phyloP scores from a whole-genome alignment of 257 asterid genomes.

The Solanum commersonii region DNA sequence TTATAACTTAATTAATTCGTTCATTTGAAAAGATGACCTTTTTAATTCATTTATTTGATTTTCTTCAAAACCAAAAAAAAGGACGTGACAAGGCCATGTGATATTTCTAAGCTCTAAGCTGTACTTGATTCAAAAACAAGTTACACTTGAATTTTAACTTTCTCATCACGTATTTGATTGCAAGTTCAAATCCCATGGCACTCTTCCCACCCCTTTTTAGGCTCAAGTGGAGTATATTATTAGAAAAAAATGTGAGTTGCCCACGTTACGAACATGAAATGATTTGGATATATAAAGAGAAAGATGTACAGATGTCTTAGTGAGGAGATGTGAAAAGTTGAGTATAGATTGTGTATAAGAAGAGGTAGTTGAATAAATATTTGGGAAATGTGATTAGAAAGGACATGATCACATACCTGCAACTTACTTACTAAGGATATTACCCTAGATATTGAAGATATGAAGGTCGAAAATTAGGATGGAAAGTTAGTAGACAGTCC shows the following conservation, averaged over 20 bases:
- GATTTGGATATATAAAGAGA: fast-evolving
- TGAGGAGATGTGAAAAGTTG: neutral
- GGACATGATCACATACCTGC: neutral
- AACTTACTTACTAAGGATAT: neutral
- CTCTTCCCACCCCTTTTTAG: neutral
- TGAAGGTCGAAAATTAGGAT: too few relatives aligned
- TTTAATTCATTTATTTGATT: neutral
- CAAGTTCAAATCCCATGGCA: neutral
- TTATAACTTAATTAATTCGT: neutral
- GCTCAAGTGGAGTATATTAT: neutral
- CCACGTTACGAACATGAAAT: neutral
- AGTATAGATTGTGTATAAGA: neutral
- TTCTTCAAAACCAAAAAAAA: neutral
- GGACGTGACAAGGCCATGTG: neutral
- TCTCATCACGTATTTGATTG: neutral
- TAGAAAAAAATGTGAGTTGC: neutral
- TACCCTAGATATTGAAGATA: too few relatives aligned
- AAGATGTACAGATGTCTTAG: fast-evolving
- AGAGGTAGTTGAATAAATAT: neutral
- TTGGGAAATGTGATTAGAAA: neutral
- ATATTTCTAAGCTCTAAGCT: neutral
- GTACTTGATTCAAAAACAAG: neutral
- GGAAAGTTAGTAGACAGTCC: neutral
- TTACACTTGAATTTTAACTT: neutral
- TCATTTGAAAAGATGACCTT: neutral